Evolutionary conservation across 495 filamentous ascomycete genomes (phyloP).

Genomic region (Penicillium angulare): DNA sequence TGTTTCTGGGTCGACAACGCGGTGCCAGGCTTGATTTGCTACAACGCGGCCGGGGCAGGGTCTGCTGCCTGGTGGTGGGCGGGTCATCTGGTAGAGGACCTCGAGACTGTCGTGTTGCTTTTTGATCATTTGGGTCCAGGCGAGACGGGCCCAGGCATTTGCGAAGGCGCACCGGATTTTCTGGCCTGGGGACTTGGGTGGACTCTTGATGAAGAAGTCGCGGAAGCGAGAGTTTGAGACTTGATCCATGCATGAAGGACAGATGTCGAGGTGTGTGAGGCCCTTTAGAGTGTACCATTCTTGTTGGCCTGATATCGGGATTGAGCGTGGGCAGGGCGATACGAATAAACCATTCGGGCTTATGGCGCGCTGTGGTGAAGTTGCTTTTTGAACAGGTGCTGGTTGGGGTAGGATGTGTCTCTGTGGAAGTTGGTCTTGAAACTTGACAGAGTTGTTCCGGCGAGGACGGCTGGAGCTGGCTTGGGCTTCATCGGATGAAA

Average conservation of each 20-base stretch:
- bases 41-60: constrained; percentile 54
- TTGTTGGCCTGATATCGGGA: constrained; percentile 47
- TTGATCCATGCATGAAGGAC: constrained; percentile 59
- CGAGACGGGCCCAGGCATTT: constrained; percentile 63
- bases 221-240: constrained; percentile 55
- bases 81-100: constrained; percentile 54
- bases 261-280: constrained; percentile 57
- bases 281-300: constrained; percentile 67
- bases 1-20: constrained; percentile 54
- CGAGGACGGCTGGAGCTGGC: constrained; percentile 1
- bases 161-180: constrained; percentile 58
- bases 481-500: constrained; percentile 12
- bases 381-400: constrained; percentile 4
- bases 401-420: constrained; percentile 2
- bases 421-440: not conserved
- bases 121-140: constrained; percentile 62
- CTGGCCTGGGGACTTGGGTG: constrained; percentile 35
- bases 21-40: constrained; percentile 55
- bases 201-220: constrained; percentile 49
- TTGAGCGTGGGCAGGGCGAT: constrained; percentile 54
- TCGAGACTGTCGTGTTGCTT: constrained; percentile 51
- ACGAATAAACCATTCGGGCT: constrained; percentile 30
- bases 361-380: constrained; percentile 13
- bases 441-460: constrained; percentile 12
- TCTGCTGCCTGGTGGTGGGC: constrained; percentile 34